Evolutionary conservation across 192 early-diverging fungal species (phyloP).

Genomic region (Rhizophagus sp.): DNA sequence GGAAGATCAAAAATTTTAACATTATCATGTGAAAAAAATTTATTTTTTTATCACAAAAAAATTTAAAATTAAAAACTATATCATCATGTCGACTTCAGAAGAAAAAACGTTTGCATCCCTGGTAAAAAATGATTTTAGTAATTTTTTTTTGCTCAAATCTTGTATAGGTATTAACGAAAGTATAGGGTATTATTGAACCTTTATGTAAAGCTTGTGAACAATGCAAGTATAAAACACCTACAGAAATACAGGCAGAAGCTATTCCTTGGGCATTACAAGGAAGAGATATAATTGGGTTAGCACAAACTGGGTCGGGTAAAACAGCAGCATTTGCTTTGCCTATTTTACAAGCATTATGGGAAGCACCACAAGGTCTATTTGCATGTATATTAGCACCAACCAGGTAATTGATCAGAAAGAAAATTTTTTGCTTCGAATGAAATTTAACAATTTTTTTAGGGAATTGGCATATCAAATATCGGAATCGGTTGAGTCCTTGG

Average conservation of each 20-base stretch:
- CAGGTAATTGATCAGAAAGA: conserved; percentile 46
- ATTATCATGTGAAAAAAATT: neutral
- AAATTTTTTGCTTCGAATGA: neutral
- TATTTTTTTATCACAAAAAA: too few species aligned
- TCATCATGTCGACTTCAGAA: neutral
- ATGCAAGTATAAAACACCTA: conserved; percentile 84
- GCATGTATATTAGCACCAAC: conserved; percentile 97
- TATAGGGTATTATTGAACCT: conserved; percentile 81
- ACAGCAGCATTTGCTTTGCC: conserved; percentile 86
- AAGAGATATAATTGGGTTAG: conserved; percentile 94
- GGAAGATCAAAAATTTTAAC: neutral
- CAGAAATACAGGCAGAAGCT: conserved; percentile 88
- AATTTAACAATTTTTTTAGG: conserved; percentile 36
- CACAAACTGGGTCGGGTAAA: conserved; percentile 94
- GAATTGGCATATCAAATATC: conserved; percentile 96
- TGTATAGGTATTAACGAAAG: neutral
- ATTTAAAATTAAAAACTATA: too few species aligned
- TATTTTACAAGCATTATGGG: conserved; percentile 84
- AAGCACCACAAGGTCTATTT: conserved; percentile 87
- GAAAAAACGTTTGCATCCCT: neutral
- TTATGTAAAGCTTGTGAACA: conserved; percentile 88
- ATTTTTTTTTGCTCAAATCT: neutral
- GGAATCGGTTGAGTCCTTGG: conserved; percentile 89
- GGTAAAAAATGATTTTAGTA: neutral
- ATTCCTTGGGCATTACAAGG: conserved; percentile 90